A percentile compares a stretch with the other conserved stretches of the same genome.
Evolutionary conservation across 192 early-diverging fungal species (phyloP).

Genomic region (Umbelopsis ramanniana): DNA sequence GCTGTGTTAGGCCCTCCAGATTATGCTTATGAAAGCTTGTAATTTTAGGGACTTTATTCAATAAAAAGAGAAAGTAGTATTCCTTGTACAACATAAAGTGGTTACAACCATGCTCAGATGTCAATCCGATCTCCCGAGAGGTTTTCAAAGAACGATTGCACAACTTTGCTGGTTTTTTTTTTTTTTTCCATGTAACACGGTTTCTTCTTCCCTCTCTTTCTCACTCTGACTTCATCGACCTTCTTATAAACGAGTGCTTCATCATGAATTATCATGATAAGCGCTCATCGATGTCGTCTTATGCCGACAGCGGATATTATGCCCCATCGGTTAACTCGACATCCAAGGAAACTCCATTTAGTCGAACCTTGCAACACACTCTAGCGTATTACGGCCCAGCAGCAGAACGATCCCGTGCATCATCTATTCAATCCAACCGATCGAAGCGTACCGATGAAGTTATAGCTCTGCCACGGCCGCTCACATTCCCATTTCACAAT

Average conservation of each 20-base stretch:
- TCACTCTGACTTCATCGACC: not conserved
- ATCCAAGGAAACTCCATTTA: not conserved
- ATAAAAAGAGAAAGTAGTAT: not conserved
- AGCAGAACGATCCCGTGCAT: conserved; percentile 16
- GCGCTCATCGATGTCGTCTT: conserved; percentile 28
- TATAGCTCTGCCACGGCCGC: conserved; percentile 37
- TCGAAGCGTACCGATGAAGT: conserved; percentile 30
- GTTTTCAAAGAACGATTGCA: conserved; percentile 6
- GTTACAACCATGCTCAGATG: conserved; percentile 3
- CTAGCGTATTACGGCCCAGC: conserved; percentile 9
- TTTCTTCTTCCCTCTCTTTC: not conserved
- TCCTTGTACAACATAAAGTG: conserved; percentile 10
- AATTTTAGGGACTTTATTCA: not conserved
- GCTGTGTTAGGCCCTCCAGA: conserved; percentile 37
- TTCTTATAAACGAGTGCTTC: not conserved
- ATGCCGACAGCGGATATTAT: conserved; percentile 38
- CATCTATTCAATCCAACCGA: not conserved
- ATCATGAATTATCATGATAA: conserved; percentile 11
- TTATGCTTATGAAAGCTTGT: conserved; percentile 34
- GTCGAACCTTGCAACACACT: not conserved
- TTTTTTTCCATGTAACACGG: not conserved
- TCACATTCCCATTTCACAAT: conserved; percentile 47
- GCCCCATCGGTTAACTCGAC: conserved; percentile 31
- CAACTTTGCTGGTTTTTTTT: not conserved
- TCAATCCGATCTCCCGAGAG: conserved; percentile 18